Conservation (phyloP, 1,284 basidiomycete genomes). For the Cutaneotrichosporon spelunceum region DNA sequence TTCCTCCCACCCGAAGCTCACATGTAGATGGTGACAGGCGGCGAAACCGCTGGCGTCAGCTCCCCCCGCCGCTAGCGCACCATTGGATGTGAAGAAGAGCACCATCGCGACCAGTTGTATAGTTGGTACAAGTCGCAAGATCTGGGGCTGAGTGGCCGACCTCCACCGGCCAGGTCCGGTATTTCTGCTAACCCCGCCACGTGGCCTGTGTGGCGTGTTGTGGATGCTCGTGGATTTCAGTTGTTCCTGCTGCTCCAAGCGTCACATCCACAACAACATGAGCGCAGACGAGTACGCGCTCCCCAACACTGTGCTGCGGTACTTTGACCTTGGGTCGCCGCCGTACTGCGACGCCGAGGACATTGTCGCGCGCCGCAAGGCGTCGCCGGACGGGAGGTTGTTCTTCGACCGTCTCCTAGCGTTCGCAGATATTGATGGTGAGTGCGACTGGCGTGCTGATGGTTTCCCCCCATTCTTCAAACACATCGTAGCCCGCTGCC, state of each 20-base stretch:
- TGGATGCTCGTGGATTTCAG: not conserved
- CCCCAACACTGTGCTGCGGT: constrained; percentile 33
- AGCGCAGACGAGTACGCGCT: constrained; percentile 34
- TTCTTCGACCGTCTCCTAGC: constrained; percentile 43
- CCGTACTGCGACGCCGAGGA: constrained; percentile 29
- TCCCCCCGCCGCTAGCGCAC: constrained; percentile 33
- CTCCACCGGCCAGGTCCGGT: not conserved
- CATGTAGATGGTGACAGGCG: constrained; percentile 78
- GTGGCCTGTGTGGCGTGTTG: not conserved
- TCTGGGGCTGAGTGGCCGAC: not conserved
- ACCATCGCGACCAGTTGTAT: constrained; percentile 52
- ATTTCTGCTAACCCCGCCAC: not conserved
- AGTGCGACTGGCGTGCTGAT: constrained; percentile 8
- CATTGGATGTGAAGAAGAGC: constrained; percentile 58
- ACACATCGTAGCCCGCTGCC: not conserved
- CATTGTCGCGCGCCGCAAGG: constrained; percentile 20
- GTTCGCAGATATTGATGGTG: constrained; percentile 36
- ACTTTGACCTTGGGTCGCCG: constrained; percentile 40
- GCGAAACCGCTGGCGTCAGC: constrained; percentile 53
- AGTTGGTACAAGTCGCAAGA: not conserved
- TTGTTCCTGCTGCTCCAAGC: not conserved
- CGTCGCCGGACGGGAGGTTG: constrained; percentile 29
- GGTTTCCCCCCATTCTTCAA: too few species aligned
- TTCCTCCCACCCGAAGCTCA: constrained; percentile 21
- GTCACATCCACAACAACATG: constrained; percentile 6